These are phyloP conservation scores for Nymphaea thermarum DNA, from an alignment of 164 flowering plant species.

Conservation along the genomic window DNA sequence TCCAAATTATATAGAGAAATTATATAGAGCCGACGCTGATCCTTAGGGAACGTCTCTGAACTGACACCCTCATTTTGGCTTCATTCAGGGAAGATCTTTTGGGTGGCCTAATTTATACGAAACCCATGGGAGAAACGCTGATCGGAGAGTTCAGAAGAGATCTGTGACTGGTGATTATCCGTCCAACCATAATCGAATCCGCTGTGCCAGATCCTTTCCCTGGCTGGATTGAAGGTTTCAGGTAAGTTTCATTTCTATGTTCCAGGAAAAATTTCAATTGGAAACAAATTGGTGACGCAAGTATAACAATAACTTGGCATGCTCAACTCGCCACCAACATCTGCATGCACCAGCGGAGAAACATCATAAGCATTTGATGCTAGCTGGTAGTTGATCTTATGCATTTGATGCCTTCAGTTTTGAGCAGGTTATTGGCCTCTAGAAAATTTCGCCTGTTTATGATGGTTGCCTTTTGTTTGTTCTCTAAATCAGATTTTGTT, in stretches of 20 bases:
- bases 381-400: too few relatives aligned
- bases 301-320: background rate
- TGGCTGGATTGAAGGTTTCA: constrained; percentile 36
- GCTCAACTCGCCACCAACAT: too few relatives aligned
- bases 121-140: constrained; percentile 37
- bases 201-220: constrained; percentile 30
- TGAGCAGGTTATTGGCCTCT: too few relatives aligned
- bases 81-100: constrained; percentile 14
- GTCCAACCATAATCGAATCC: constrained; percentile 28
- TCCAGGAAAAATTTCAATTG: background rate
- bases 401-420: too few relatives aligned
- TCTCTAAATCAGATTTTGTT: too few relatives aligned
- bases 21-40: background rate
- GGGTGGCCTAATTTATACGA: constrained; percentile 47
- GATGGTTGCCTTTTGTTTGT: too few relatives aligned
- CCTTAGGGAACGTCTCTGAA: too few relatives aligned
- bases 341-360: too few relatives aligned
- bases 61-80: too few relatives aligned
- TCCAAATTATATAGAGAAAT: too few relatives aligned
- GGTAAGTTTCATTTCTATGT: constrained; percentile 13
- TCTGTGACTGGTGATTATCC: constrained; percentile 20
- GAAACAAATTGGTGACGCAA: background rate
- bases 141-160: constrained; percentile 13
- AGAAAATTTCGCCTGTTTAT: too few relatives aligned
- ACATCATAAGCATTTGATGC: too few relatives aligned